Evolutionary conservation across 805 yeast genomes (phyloP).

Genomic region (Lipomyces sp.): DNA sequence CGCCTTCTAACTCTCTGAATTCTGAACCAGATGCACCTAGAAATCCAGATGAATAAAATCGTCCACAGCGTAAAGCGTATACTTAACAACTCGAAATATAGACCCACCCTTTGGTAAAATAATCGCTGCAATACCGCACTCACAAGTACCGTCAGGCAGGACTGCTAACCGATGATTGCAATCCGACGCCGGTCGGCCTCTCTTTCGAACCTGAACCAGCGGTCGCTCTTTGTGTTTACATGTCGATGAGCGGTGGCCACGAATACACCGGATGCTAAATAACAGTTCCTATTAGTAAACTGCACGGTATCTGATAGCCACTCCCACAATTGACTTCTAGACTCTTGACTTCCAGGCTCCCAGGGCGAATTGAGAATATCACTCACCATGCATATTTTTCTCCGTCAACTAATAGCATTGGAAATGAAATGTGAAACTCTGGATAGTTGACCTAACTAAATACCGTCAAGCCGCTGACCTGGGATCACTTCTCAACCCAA

Average conservation of each 20-base stretch:
- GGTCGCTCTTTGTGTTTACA: conserved; percentile 84
- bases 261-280: conserved; percentile 64
- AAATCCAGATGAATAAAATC: conserved; percentile 2
- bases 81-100: background rate
- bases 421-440: background rate
- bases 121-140: conserved; percentile 51
- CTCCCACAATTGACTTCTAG: background rate
- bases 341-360: background rate
- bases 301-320: background rate
- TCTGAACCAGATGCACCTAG: conserved; percentile 5
- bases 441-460: background rate
- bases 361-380: conserved; percentile 36
- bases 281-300: background rate
- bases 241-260: conserved; percentile 89
- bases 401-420: conserved; percentile 78
- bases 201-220: conserved; percentile 80
- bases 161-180: conserved; percentile 65
- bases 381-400: conserved; percentile 74
- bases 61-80: background rate
- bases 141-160: conserved; percentile 63
- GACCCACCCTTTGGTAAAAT: conserved; percentile 41
- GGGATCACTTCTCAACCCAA: background rate
- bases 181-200: conserved; percentile 80
- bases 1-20: conserved; percentile 12
- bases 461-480: background rate